phyloP scores from a whole-genome alignment of 2,329 filamentous ascomycete genomes.

The Diaporthe citriasiana region DNA sequence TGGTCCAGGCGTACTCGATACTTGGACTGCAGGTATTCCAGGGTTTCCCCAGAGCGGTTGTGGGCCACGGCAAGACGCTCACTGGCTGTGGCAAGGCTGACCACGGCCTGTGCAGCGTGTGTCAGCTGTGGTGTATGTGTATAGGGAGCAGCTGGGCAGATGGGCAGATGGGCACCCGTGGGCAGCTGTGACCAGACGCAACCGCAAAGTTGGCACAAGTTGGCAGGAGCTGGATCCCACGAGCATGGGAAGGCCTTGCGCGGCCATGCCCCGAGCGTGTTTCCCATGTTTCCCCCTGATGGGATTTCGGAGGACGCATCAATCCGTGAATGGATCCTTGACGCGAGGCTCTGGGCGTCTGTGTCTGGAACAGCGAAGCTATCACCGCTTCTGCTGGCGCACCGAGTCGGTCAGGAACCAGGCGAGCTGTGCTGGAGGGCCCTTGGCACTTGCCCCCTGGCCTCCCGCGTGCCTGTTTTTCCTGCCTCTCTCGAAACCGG shows the following conservation, averaged over 20 bases:
- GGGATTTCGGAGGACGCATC: not conserved
- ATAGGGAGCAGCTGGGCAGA: constrained; percentile 10
- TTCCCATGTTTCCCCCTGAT: not conserved
- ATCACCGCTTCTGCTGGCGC: constrained; percentile 13
- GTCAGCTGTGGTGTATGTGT: constrained; percentile 25
- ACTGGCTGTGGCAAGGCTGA: constrained; percentile 22
- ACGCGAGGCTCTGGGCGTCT: not conserved
- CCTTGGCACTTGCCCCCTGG: not conserved
- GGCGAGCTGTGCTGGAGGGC: not conserved
- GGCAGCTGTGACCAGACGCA: constrained; percentile 11
- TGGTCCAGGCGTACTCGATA: constrained; percentile 30
- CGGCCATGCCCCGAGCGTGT: constrained; percentile 5
- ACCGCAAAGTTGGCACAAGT: constrained; percentile 37
- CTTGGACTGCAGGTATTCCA: constrained; percentile 15
- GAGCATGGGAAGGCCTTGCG: constrained; percentile 24
- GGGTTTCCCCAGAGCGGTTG: constrained; percentile 24
- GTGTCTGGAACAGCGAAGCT: constrained; percentile 23
- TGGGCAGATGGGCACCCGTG: not conserved
- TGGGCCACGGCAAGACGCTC: constrained; percentile 19
- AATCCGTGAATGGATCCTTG: not conserved
- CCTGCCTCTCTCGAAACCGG: not conserved
- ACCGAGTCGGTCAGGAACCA: not conserved
- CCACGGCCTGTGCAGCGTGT: constrained; percentile 27
- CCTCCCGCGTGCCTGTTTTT: not conserved
- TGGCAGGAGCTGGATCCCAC: constrained; percentile 31